Conservation (phyloP, 164 flowering plant species). For the Tetracentron sinense region DNA sequence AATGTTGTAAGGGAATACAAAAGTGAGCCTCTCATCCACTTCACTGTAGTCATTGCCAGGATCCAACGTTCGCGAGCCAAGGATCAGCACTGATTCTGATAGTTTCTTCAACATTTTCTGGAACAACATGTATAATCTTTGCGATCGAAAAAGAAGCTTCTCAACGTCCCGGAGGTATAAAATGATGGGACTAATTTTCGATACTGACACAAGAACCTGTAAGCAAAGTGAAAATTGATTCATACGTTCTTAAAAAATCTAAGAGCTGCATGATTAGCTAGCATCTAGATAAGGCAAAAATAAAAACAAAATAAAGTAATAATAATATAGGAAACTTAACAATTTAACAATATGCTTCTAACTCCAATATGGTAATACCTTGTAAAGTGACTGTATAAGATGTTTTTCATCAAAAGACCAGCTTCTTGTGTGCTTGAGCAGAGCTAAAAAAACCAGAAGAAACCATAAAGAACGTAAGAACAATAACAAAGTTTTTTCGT, state of each 20-base stretch:
- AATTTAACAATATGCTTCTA: neutral
- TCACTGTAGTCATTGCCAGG: conserved; percentile 37
- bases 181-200: conserved; percentile 65
- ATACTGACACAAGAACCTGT: conserved; percentile 68
- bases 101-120: conserved; percentile 77
- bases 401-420: conserved; percentile 90
- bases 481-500: neutral
- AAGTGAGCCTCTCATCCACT: conserved; percentile 63
- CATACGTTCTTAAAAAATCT: neutral
- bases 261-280: neutral
- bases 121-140: conserved; percentile 59
- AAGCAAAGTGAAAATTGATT: conserved; percentile 8
- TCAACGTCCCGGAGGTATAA: conserved; percentile 86
- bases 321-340: too few relatives aligned
- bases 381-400: conserved; percentile 79
- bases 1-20: conserved; percentile 77
- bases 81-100: conserved; percentile 75
- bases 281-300: neutral
- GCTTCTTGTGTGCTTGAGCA: conserved; percentile 66
- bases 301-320: neutral
- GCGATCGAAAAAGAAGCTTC: conserved; percentile 54
- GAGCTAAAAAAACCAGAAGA: conserved; percentile 38
- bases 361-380: conserved; percentile 36
- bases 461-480: neutral
- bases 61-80: conserved; percentile 69